These are phyloP conservation scores for Capsicum chinense DNA, from an alignment of 257 asterid genomes.

Conservation along the genomic window DNA sequence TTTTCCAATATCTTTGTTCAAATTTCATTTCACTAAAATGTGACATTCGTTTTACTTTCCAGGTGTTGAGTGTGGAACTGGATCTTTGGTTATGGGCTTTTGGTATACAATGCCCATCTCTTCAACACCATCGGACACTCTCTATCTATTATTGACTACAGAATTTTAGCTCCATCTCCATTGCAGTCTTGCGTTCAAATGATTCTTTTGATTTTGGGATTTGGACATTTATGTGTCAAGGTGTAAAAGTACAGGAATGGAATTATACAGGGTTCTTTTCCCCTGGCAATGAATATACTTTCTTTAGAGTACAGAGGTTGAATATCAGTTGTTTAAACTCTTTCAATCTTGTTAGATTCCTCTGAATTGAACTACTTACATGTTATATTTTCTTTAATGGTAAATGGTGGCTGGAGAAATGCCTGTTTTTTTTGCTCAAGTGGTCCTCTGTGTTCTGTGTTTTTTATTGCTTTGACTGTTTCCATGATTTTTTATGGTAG, in stretches of 20 bases:
- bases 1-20: neutral
- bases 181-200: neutral
- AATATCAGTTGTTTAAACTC: neutral
- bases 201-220: neutral
- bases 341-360: neutral
- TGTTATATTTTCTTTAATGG: neutral
- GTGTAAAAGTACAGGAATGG: neutral
- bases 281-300: neutral
- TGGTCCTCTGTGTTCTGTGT: neutral
- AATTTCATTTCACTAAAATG: neutral
- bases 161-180: constrained; percentile 17
- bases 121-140: constrained; percentile 88
- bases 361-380: neutral
- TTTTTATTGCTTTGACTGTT: neutral
- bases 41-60: constrained; percentile 39
- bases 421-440: neutral
- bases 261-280: neutral
- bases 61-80: constrained; percentile 94
- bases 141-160: constrained; percentile 70
- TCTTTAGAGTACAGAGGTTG: neutral
- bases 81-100: constrained; percentile 97
- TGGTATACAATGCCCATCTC: constrained; percentile 69
- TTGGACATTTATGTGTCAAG: neutral
- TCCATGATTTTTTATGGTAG: neutral
- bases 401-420: neutral